A percentile compares a stretch with the other conserved stretches of the same genome.
Evolutionary conservation across 2,329 filamentous ascomycete genomes (phyloP).

Genomic region (Apiospora hydei): DNA sequence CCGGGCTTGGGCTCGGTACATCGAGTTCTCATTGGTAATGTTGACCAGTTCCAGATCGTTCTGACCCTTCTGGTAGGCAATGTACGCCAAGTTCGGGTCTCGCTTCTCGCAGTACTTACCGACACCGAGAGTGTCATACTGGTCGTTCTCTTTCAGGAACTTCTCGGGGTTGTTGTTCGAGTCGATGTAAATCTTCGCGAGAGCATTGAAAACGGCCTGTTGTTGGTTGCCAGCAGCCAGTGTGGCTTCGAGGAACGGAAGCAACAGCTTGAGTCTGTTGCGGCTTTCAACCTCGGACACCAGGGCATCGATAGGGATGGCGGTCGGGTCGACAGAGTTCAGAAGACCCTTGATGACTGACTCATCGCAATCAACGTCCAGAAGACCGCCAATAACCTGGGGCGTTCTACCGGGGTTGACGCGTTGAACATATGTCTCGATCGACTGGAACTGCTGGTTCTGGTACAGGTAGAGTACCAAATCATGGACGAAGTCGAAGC

Average conservation of each 20-base stretch:
- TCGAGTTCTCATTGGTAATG: constrained; percentile 99
- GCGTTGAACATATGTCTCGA: constrained; percentile 96
- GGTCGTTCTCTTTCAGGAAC: constrained; percentile 96
- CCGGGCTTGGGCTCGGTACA: constrained; percentile 97
- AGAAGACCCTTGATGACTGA: constrained; percentile 93
- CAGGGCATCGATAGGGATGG: constrained; percentile 92
- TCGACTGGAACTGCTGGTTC: constrained; percentile 98
- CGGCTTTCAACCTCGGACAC: constrained; percentile 94
- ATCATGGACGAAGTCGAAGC: constrained; percentile 99
- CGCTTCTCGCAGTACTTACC: constrained; percentile 99
- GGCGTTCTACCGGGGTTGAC: constrained; percentile 93
- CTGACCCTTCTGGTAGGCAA: constrained; percentile 94
- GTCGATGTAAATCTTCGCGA: constrained; percentile 99
- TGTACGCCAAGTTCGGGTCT: constrained; percentile 93
- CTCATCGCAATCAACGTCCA: constrained; percentile 98
- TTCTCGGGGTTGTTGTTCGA: constrained; percentile 98
- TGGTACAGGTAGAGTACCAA: constrained; percentile 96
- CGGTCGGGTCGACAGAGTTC: constrained; percentile 80
- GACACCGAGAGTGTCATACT: constrained; percentile 90
- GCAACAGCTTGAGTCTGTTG: constrained; percentile 91
- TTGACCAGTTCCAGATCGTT: constrained; percentile 97
- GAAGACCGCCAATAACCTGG: constrained; percentile 87
- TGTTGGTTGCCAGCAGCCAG: constrained; percentile 91
- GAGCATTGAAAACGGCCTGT: constrained; percentile 94
- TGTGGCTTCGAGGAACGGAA: constrained; percentile 95